Percentiles rank a stretch among this genome's conserved stretches.
phyloP scores from a whole-genome alignment of 1,139 yeast genomes.

The Yamadazyma sp. region DNA sequence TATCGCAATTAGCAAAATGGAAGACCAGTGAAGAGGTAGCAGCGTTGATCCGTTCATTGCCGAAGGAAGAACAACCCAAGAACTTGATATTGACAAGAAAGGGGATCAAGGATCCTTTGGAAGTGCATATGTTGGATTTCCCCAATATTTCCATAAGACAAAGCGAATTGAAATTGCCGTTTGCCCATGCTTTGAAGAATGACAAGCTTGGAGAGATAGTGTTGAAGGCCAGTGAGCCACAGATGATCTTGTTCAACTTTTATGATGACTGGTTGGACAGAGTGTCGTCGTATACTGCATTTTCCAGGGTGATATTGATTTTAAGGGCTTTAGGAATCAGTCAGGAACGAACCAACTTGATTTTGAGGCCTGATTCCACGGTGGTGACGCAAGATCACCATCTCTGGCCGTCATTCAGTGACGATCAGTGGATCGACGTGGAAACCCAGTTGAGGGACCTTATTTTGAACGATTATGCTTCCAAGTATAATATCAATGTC shows the following conservation, averaged over 20 bases:
- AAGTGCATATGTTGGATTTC: conserved; percentile 95
- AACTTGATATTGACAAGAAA: conserved; percentile 88
- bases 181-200: conserved; percentile 80
- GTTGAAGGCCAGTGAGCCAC: conserved; percentile 85
- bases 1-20: conserved; percentile 96
- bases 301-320: conserved; percentile 78
- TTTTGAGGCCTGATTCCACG: conserved; percentile 73
- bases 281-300: conserved; percentile 89
- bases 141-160: conserved; percentile 90
- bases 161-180: conserved; percentile 86
- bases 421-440: conserved; percentile 89
- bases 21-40: conserved; percentile 98
- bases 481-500: conserved; percentile 81
- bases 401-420: conserved; percentile 87
- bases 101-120: conserved; percentile 92
- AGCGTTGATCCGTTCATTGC: conserved; percentile 83
- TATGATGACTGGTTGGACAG: conserved; percentile 93
- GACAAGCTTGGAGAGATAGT: conserved; percentile 81
- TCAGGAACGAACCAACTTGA: conserved; percentile 72
- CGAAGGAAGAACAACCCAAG: conserved; percentile 92
- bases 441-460: conserved; percentile 87
- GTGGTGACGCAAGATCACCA: conserved; percentile 75
- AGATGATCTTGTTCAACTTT: conserved; percentile 84
- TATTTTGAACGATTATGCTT: conserved; percentile 81
- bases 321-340: conserved; percentile 79